phyloP scores from a whole-genome alignment of 2,329 filamentous ascomycete genomes.

The Xylaria sp. region DNA sequence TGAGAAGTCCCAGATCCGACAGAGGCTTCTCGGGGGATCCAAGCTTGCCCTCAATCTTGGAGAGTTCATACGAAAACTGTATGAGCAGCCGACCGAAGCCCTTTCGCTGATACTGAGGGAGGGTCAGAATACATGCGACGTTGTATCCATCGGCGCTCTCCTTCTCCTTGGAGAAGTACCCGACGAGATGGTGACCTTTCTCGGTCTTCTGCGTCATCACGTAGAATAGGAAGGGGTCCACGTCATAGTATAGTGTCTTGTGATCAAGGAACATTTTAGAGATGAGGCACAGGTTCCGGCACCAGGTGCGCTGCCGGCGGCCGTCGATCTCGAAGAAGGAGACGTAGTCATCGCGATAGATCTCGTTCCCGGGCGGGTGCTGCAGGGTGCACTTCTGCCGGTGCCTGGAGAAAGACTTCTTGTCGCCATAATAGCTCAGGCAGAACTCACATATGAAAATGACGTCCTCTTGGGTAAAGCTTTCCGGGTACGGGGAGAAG shows the following conservation, averaged over 20 bases:
- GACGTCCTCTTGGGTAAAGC: slow-evolving; percentile 87
- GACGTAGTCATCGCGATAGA: slow-evolving; percentile 93
- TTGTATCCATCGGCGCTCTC: slow-evolving; percentile 98
- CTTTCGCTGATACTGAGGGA: slow-evolving; percentile 95
- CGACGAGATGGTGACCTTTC: slow-evolving; percentile 92
- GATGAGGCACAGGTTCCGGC: slow-evolving; percentile 91
- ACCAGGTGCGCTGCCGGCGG: slow-evolving; percentile 92
- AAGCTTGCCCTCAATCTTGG: slow-evolving; percentile 92
- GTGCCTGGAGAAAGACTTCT: slow-evolving; percentile 85
- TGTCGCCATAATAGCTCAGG: slow-evolving; percentile 86
- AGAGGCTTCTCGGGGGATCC: slow-evolving; percentile 97
- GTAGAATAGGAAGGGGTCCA: slow-evolving; percentile 99
- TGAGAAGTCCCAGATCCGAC: slow-evolving; percentile 89
- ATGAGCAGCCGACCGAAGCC: slow-evolving; percentile 94
- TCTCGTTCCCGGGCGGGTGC: slow-evolving; percentile 96
- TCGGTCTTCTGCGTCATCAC: slow-evolving; percentile 94
- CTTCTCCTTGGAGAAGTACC: slow-evolving; percentile 99
- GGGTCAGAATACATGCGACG: slow-evolving; percentile 94
- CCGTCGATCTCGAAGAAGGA: slow-evolving; percentile 99
- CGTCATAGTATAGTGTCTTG: slow-evolving; percentile 98
- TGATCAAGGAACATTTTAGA: slow-evolving; percentile 96
- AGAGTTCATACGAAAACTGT: slow-evolving; percentile 96
- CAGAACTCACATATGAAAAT: slow-evolving; percentile 99
- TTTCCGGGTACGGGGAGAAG: slow-evolving; percentile 94
- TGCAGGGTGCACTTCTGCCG: slow-evolving; percentile 88